Base-by-base conservation (phyloP, 148 eudicot species). In the Cornus suecica region DNA sequence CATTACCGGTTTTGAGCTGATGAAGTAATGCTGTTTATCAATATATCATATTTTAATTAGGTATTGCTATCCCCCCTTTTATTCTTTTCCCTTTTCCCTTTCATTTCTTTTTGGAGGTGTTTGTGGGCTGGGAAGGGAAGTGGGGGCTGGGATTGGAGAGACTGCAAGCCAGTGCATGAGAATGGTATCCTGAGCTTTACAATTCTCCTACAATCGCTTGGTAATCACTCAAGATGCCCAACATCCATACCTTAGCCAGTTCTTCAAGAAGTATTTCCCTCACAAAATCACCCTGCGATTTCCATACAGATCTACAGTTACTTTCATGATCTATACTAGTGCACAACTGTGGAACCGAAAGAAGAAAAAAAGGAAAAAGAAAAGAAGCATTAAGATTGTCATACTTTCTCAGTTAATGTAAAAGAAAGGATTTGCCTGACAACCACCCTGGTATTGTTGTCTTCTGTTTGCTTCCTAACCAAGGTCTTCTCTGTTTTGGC, bases 241-340 rank as follows among this genome's bases (percentile, higher is more conserved):
- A 76, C 66, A 70, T 15, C 27, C 80, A 62, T 82, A 91, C 99
- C 97, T 94, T 94, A 0, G 94, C 88, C 52, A 91, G 81, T 89
- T 94, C 97, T 76, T 94, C 90, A 66, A 92, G 89, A 78, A 94
- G 84, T 74, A 94, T 84, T 78, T 92, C 90, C 78, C 94, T 90
- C 71, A 94, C 90, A 75, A 92, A 89, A 23, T 89, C 84, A 73
- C 97, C 96, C 99, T 94, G 91, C 48, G 27, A 24, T 84, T 41
- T 37, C 5, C 29, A 78, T 70, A 23, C 20, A 68, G 41, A 71
- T 78, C 62, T 74, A 15, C 68, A 72, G 18, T 26, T 48, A 23
- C 2, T 78, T 9, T 65, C 37, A 31, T 4, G 15, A 63, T 65
- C 25, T 22, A 69, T 24, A 48, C 25, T 42, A 29, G 5, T 26